Base-by-base conservation (phyloP, 805 yeast species). In the Jamesozyma lodderae region DNA sequence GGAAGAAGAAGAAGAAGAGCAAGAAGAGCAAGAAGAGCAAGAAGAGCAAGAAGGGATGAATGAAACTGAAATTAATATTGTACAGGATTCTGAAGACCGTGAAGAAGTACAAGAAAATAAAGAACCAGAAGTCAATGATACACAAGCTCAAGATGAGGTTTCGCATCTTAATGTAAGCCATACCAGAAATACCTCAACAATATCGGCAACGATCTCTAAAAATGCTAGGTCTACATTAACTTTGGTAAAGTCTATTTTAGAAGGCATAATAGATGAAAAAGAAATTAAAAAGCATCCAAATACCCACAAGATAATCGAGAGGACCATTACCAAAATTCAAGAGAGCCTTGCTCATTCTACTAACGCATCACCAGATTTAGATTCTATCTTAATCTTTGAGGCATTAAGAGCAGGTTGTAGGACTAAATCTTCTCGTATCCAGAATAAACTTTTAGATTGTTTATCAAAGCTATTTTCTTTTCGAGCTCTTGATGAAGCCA, bases 381-480 rank as follows among this genome's bases (percentile, higher is more conserved):
- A 71, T 32, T 69, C 79, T 0, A 47, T 61, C 21, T 60, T 71
- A n/a, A 69, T 90, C 10, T 84, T 87, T 55, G 90, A 83, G 41
- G 83, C 95, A 0, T 67, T 90, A 50, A 72, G 85, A 51, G 59
- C 77, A 9, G 75, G 85, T 4, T 84, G 94, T 57, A 86, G 85
- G 49, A 70, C 79, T 10, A 65, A 76, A 20, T 75, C 72, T 41
- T 67, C 69, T 25, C 85, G 77, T 11, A 70, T 84, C 32, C 81
- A 82, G 48, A 70, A 80, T 14, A 68, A 72, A 32, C 86, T 96
- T 1, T 68, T 90, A 46, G 96, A 90, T 55, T 74, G 90, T 45
- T 72, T 92, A 41, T 83, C 94, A 38, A 92, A 88, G 58, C 69
- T 87, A 15, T 84, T 88, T 59, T 82, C 94, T n/a, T 85, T 84